These are phyloP conservation scores for Mucor mucedo DNA, from an alignment of 371 early-diverging fungal genomes.

Conservation along the genomic window DNA sequence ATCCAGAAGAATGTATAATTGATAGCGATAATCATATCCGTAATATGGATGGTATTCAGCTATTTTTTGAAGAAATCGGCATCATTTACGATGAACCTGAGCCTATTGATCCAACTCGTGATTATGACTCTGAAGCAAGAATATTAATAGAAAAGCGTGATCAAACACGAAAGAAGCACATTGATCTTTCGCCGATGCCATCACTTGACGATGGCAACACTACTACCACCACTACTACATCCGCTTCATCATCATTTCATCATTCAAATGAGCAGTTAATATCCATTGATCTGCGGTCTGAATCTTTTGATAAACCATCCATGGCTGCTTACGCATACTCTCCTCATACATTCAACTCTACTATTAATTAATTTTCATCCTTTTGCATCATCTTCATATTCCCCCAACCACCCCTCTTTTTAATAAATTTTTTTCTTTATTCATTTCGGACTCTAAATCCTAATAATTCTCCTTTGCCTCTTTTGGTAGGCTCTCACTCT, in stretches of 20 bases:
- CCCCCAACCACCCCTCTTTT: not conserved
- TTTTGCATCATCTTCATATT: not conserved
- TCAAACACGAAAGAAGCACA: conserved; percentile 30
- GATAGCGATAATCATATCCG: conserved; percentile 36
- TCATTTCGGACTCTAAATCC: conserved; percentile 1
- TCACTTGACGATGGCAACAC: conserved; percentile 25
- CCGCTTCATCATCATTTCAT: conserved; percentile 30
- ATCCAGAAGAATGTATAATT: conserved; percentile 31
- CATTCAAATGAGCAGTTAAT: conserved; percentile 5
- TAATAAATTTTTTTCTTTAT: conserved; percentile 1
- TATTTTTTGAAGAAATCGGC: conserved; percentile 45
- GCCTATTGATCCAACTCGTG: conserved; percentile 38
- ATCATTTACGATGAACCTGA: conserved; percentile 41
- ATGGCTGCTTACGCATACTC: conserved; percentile 19
- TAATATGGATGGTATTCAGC: conserved; percentile 17
- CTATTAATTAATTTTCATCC: conserved; percentile 6
- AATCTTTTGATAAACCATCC: not conserved
- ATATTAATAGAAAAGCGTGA: conserved; percentile 29
- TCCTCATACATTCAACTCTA: conserved; percentile 7
- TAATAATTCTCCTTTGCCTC: conserved; percentile 69
- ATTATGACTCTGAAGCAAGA: conserved; percentile 42
- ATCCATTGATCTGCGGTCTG: conserved; percentile 11
- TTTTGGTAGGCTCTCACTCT: conserved; percentile 50
- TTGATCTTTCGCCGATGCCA: conserved; percentile 34
- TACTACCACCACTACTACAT: conserved; percentile 24